Base-by-base conservation (phyloP, 768 basidiomycete genomes). In the Suillus luteus region DNA sequence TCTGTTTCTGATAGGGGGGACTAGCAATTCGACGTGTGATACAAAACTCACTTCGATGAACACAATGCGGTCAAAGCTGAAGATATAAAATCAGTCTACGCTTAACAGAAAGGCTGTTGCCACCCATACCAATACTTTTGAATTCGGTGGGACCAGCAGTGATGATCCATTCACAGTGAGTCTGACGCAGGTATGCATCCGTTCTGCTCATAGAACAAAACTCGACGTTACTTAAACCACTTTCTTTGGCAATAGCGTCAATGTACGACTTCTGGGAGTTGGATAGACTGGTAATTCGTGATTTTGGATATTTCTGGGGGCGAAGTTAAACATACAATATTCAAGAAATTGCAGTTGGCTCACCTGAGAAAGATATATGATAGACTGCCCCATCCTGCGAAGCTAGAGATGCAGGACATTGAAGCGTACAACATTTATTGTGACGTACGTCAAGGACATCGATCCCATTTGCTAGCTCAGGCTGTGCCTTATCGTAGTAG, bases 211-310 rank as follows among this genome's bases (percentile, higher is more conserved):
- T 33, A 24, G 19, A 9, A 66, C 68, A 24, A 60, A 84, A 86
- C 74, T 83, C 74, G 2, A 90, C 59, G 68, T 90, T 90, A 2
- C 70, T 78, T 27, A 87, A 74, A 0, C 85, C 83, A 27, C 37
- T 81, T 31, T 72, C 70, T 63, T 82, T 77, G 0, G 86, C 85
- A 6, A 73, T 73, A 9, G 73, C 70, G 64, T 89, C 86, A 46
- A 90, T 90, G 67, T 86, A 77, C n/a, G 75, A 70, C 67, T 89
- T 90, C 72, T 91, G 88, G 5, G 88, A 90, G 71, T 90, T 90
- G 52, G 89, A 90, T 5, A 90, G 76, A 35, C 86, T 86, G 9
- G 81, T 84, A 55, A 90, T 86, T 7, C 78, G 74, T 3, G 88
- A 83, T 41, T 41, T 84, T 82, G 88, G 88, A 70, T 89, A 90